A percentile compares a stretch with the other conserved stretches of the same genome.
phyloP scores from a whole-genome alignment of 768 basidiomycete species.

The Lepiota subincarnata region DNA sequence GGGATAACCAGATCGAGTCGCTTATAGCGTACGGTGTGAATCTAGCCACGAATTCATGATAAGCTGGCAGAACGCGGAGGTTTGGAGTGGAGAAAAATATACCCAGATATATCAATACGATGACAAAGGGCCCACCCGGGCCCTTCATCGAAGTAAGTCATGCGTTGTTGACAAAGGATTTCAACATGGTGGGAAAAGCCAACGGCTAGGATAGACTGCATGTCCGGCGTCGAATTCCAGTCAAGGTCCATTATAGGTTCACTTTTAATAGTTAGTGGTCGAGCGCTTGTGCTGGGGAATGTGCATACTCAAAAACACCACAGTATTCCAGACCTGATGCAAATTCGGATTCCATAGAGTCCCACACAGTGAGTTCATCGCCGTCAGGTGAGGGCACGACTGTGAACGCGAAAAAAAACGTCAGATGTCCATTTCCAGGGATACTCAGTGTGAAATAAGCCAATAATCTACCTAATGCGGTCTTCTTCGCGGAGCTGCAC shows the following conservation, averaged over 20 bases:
- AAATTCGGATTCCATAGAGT: constrained; percentile 92
- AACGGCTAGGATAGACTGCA: constrained; percentile 87
- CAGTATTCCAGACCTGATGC: constrained; percentile 83
- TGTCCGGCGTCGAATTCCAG: constrained; percentile 89
- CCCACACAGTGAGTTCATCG: constrained; percentile 91
- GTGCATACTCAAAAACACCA: constrained; percentile 51
- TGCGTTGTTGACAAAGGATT: constrained; percentile 88
- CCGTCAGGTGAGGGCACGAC: constrained; percentile 59
- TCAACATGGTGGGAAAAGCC: constrained; percentile 79
- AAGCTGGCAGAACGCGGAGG: constrained; percentile 5
- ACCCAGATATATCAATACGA: constrained; percentile 69
- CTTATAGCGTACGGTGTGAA: constrained; percentile 75
- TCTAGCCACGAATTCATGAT: constrained; percentile 33
- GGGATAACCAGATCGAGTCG: constrained; percentile 89
- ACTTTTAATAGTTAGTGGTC: constrained; percentile 16
- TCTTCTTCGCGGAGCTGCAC: constrained; percentile 91
- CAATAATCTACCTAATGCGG: constrained; percentile 65
- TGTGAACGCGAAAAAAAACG: constrained; percentile 21
- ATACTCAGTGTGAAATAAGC: constrained; percentile 10
- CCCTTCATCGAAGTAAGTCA: constrained; percentile 84
- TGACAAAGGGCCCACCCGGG: constrained; percentile 76
- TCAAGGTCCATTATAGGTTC: constrained; percentile 80
- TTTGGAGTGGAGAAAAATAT: constrained; percentile 21
- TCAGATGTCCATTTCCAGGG: neutral
- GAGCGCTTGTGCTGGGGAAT: neutral